Conservation (phyloP, 2,329 filamentous ascomycete species). For the Pseudofabraea citricarpa region DNA sequence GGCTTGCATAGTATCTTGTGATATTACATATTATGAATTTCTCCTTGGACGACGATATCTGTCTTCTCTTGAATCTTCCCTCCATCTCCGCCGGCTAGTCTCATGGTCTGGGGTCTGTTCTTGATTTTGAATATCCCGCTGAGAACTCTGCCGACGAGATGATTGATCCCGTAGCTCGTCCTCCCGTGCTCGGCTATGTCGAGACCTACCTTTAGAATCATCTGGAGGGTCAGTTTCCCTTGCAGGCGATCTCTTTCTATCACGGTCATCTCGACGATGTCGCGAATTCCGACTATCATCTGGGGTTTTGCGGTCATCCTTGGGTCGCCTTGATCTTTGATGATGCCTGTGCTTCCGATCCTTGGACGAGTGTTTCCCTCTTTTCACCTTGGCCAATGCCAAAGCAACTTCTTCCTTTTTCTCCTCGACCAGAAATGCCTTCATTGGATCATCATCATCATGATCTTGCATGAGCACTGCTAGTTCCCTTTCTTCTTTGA, state of each 20-base stretch:
- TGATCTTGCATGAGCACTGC: conserved; percentile 70
- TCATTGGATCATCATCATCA: conserved; percentile 98
- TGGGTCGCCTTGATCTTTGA: conserved; percentile 16
- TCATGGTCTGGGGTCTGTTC: background rate
- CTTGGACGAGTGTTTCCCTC: conserved; percentile 15
- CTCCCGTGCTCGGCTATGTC: conserved; percentile 3
- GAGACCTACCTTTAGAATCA: conserved; percentile 1
- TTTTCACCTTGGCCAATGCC: conserved; percentile 53
- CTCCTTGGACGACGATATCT: conserved; percentile 8
- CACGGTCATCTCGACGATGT: conserved; percentile 9
- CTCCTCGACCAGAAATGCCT: conserved; percentile 79
- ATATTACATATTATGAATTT: conserved; percentile 3
- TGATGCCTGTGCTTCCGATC: conserved; percentile 20
- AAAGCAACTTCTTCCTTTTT: conserved; percentile 84
- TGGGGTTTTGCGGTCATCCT: conserved; percentile 7
- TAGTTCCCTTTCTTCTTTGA: conserved; percentile 80
- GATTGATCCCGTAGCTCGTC: conserved; percentile 6
- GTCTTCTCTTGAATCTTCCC: conserved; percentile 11
- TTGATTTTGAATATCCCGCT: conserved; percentile 4
- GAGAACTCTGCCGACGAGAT: conserved; percentile 8
- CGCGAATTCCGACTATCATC: conserved; percentile 8
- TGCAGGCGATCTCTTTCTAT: conserved; percentile 13
- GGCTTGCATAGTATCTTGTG: background rate
- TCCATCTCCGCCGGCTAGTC: conserved; percentile 3
- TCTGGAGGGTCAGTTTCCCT: conserved; percentile 9